Evolutionary conservation across 2,329 filamentous ascomycete species (phyloP), one percentile per base, ranked within the genome.

Genomic region (Cytospora chrysosperma): DNA sequence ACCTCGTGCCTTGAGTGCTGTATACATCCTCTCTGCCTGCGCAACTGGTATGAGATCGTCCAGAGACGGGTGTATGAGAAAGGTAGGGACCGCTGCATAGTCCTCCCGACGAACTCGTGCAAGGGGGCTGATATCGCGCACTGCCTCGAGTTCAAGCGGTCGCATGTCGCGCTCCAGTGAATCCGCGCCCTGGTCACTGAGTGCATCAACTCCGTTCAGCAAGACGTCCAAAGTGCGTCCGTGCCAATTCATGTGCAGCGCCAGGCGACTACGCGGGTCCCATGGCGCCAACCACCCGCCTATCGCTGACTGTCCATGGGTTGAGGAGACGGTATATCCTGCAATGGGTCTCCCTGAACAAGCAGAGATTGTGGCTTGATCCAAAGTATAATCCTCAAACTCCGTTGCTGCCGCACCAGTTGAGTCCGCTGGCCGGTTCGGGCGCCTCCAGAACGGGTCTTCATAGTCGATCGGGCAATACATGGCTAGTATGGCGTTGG

Each of bases 401-500:
- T 2, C 2, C 30, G 27, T 32, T 19, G 30, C 15, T 30, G 10
- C 49, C 28, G 28, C 12, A 19, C 3, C 40, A 1, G 58, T 21
- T 43, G 30, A 21, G 5, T 8, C 49, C 21, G 50, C 49, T 8
- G 58, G 62, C 7, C 27, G 32, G 27, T 61, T 59, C 10, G 59
- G 61, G 4, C 27, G 13, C 10, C 17, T 63, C 67, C 67, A 69
- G 13, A 60, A 69, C 4, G 53, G 21, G 19, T 68, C 67, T 26
- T 67, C 55, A 56, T 65, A 69, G 56, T 70, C 66, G 6, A 47
- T 49, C 1, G 69, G 65, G 40, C 56, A 60, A 43, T 84, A 84
- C 58, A 84, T 81, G 0, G 72, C 73, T 0, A 84, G 68, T 2
- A 81, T 75, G 0, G 77, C 80, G 0, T 75, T 67, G 0, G 81